Evolutionary conservation across 1,139 yeast genomes (phyloP), one percentile per base, ranked within the genome.

Genomic region (Diutina mesorugosa): DNA sequence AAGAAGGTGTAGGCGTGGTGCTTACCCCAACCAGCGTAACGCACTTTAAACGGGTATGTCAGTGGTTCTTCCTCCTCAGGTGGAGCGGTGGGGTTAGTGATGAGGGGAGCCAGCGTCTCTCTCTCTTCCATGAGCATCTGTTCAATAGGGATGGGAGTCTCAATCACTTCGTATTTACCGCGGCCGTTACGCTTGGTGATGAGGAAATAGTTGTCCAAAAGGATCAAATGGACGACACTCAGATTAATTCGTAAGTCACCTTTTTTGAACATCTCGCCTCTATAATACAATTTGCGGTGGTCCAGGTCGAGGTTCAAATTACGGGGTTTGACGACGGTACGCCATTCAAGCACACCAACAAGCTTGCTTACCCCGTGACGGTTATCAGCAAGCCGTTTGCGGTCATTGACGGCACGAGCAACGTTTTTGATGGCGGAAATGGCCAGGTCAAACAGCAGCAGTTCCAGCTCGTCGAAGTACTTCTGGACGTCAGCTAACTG

Each of bases 201-300:
- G 29, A 90, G 70, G 54, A 90, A 68, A 63, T 76, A 88, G 64
- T 90, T 87, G 65, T 90, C 96, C 57, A 90, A 71, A 47, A 89
- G 69, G 30, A 89, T 81, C 46, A 87, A 64, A 62, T 83, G 87
- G 18, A 71, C 72, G 6, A 67, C 74, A 60, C 68, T 74, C 56
- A 80, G 74, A 58, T 76, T 84, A 57, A 79, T 74, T 74, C 77
- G 84, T 71, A 73, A 70, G 56, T 83, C 88, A 46, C 90, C 85
- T 61, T 84, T 82, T 57, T 88, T 74, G 6, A 74, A 65, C 29
- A 86, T 77, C 54, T 79, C 81, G 0, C 93, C 95, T 28, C 86
- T 73, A 61, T 76, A 74, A 47, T 85, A 66, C 50, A 89, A 72
- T 61, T 72, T 77, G 60, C 96, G 73, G 56, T 80, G 76, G 10